Evolutionary conservation across 495 filamentous ascomycete species (phyloP), one percentile per base, ranked within the genome.

Genomic region (Pseudevernia furfuracea): DNA sequence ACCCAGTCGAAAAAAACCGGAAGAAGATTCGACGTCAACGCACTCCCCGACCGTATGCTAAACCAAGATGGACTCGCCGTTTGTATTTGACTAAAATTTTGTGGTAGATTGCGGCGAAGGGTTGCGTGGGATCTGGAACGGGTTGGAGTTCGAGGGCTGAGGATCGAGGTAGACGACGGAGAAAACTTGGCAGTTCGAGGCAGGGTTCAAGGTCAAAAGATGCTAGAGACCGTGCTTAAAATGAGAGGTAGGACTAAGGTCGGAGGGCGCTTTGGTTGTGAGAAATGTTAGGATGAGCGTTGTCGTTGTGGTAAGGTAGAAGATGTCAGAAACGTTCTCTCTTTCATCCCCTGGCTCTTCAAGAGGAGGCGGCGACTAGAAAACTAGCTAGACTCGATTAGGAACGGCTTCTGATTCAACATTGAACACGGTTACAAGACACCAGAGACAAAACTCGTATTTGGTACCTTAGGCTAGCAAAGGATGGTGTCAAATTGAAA

Each of bases 311-410:
- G 34, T 49, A 4, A n/a, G 38, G 2, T 1, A 19, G 30, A 21
- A 39, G 49, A 55, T 10, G 46, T 43, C 19, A 21, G 15, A 17
- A 39, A 53, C 49, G 48, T 62, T 37, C 34, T n/a, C 46, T n/a
- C 14, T 23, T 12, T 19, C 38, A 5, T 5, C n/a, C 57, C 19
- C 39, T 28, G 37, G n/a, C n/a, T n/a, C 57, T 37, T n/a, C 32
- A 38, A 32, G 41, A 59, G n/a, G 14, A 23, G 25, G 48, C n/a
- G 48, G 10, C 15, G 15, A 21, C 39, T 44, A 43, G n/a, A n/a
- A n/a, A n/a, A n/a, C n/a, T n/a, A n/a, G n/a, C n/a, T n/a, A 43
- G 38, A 32, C 58, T 60, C 39, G 39, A 60, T 46, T 30, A 32
- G 58, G 38, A 46, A 43, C n/a, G 32, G 58, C 37, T 44, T 44